Percentiles rank a stretch among this genome's conserved stretches.
Conservation (phyloP, 805 yeast species). For the Metschnikowia similis region DNA sequence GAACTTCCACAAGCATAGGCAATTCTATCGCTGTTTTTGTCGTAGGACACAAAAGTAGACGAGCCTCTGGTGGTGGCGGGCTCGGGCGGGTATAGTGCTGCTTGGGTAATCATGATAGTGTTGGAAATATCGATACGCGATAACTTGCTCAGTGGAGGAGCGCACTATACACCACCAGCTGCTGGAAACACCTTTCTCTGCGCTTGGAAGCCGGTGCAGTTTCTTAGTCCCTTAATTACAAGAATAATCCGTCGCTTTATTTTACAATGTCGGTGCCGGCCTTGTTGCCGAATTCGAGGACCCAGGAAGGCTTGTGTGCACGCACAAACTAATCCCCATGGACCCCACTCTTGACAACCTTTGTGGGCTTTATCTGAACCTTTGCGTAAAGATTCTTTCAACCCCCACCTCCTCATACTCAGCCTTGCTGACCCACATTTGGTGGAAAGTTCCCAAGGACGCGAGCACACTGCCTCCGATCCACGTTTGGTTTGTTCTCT, state of each 20-base stretch:
- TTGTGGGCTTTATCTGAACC: conserved; percentile 58
- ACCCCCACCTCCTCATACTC: conserved; percentile 89
- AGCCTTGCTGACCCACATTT: conserved; percentile 83
- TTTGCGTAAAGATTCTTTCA: conserved; percentile 70
- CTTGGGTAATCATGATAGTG: conserved; percentile 23
- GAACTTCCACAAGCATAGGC: conserved; percentile 84
- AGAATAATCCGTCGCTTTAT: not conserved
- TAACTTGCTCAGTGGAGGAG: not conserved
- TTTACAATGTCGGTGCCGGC: not conserved
- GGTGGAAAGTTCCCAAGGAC: conserved; percentile 90
- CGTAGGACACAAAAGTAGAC: conserved; percentile 72
- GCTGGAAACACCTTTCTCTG: not conserved
- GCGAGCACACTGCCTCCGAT: conserved; percentile 88
- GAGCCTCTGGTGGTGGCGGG: conserved; percentile 74
- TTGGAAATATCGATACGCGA: not conserved
- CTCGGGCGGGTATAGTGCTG: conserved; percentile 58
- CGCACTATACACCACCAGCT: not conserved
- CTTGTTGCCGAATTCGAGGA: too few relatives aligned
- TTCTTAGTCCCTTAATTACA: too few relatives aligned
- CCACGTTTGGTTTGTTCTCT: conserved; percentile 82
- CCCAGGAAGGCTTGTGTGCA: too few relatives aligned
- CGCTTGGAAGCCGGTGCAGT: too few relatives aligned
- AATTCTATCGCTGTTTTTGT: conserved; percentile 59
- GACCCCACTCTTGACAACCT: too few relatives aligned
- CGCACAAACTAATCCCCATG: too few relatives aligned